Base-by-base conservation (phyloP, 2,329 filamentous ascomycete species). In the Xylariomycetidae sp. region DNA sequence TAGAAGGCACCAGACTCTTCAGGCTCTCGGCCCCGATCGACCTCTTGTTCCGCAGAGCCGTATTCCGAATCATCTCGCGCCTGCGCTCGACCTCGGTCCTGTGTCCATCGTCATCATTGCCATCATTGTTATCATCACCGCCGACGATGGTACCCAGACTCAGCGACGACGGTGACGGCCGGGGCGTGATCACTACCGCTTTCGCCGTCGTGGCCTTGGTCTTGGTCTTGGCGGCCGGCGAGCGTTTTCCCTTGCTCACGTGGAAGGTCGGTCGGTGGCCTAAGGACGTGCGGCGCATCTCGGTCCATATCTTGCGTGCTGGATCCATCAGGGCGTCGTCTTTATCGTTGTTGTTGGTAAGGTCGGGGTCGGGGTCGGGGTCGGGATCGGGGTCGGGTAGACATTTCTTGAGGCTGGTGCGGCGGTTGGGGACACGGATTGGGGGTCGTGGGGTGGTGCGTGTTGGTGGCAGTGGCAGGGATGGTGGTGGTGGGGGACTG, bases 241-340 rank as follows among this genome's bases (percentile, higher is more conserved):
- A 16, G 16, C 41, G 31, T 11, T 44, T 34, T 5, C 30, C 30
- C 16, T 44, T 49, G 25, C 38, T 42, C 6, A 42, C 27, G 20
- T 39, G 42, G 14, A 39, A 46, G 9, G 33, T 33, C 10, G 42
- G 40, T 16, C 40, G 44, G 13, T 23, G 20, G 4, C 40, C 37
- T 2, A 44, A 49, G 8, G 45, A 44, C 4, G 41, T 43, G 18
- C 42, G 44, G n/a, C 51, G 50, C 39, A 56, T 48, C 25, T 50
- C 50, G n/a, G 48, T 49, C 53, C 51, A 57, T 18, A 55, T 53
- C 31, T 48, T 50, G 17, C 49, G 34, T 18, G 49, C 52, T 16
- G 50, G 50, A 27, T 54, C 48, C 11, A 40, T 38, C 9, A 27
- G 37, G 23, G 41, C 38, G 5, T 50, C 46, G 22, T 30, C 32